These are phyloP conservation scores for Thyridium curvatum DNA, from an alignment of 2,329 filamentous ascomycete species.

Conservation along the genomic window DNA sequence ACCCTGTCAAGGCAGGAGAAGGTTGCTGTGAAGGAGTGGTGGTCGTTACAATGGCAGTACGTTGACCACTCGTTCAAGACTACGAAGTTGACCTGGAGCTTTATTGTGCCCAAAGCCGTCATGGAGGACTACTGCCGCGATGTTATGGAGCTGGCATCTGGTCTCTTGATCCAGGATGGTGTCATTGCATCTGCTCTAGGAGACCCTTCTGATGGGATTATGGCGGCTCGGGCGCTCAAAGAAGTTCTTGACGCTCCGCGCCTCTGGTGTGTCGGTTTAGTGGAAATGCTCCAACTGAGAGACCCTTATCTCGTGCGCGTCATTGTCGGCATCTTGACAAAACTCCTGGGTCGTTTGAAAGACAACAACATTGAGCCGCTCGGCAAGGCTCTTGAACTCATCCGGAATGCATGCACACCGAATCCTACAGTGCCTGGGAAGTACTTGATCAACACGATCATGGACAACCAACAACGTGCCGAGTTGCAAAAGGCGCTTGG, in stretches of 20 bases:
- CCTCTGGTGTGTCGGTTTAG: conserved; percentile 59
- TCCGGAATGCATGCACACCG: conserved; percentile 62
- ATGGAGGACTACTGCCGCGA: conserved; percentile 95
- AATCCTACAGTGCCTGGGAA: conserved; percentile 46
- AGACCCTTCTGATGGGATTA: conserved; percentile 19
- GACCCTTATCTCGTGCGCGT: conserved; percentile 81
- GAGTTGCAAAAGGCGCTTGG: conserved; percentile 64
- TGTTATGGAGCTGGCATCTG: conserved; percentile 88
- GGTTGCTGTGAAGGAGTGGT: conserved; percentile 66
- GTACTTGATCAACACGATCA: conserved; percentile 65
- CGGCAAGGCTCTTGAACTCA: conserved; percentile 52
- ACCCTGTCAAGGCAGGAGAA: conserved; percentile 55
- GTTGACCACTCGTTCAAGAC: conserved; percentile 75
- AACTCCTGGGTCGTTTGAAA: conserved; percentile 75
- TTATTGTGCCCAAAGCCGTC: conserved; percentile 59
- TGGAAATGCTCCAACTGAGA: conserved; percentile 83
- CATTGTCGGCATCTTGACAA: conserved; percentile 75
- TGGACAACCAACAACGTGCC: conserved; percentile 77
- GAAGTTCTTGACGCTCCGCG: conserved; percentile 59
- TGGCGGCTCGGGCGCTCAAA: conserved; percentile 28
- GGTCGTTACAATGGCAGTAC: conserved; percentile 77
- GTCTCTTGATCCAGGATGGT: conserved; percentile 76
- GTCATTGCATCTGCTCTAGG: conserved; percentile 68
- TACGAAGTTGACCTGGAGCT: conserved; percentile 73
- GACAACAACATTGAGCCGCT: conserved; percentile 68